Percentiles rank a stretch among this genome's conserved stretches.
Evolutionary conservation across 495 filamentous ascomycete species (phyloP).

Genomic region (Pseudotulostoma volvatum): DNA sequence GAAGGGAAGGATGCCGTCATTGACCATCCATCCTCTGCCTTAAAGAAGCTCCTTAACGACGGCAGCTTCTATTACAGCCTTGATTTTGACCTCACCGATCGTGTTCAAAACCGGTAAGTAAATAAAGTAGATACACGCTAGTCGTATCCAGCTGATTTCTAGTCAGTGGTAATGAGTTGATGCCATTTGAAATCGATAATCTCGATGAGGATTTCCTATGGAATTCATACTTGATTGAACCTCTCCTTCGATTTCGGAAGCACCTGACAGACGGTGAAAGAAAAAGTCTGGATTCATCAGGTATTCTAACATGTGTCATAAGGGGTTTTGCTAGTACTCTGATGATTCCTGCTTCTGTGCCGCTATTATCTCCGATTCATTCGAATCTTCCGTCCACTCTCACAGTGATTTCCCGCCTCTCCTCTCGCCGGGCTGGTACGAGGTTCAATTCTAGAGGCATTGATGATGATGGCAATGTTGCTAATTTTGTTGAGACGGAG

Average conservation of each 20-base stretch:
- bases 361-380: conserved; percentile 25
- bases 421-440: conserved; percentile 82
- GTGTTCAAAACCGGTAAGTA: conserved; percentile 73
- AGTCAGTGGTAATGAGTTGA: conserved; percentile 26
- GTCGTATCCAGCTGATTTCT: conserved; percentile 25
- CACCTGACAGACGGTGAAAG: conserved; percentile 58
- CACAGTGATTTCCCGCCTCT: conserved; percentile 81
- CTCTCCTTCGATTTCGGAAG: conserved; percentile 74
- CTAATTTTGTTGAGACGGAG: conserved; percentile 73
- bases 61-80: conserved; percentile 98
- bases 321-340: conserved; percentile 78
- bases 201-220: conserved; percentile 84
- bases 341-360: conserved; percentile 53
- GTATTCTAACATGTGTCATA: conserved; percentile 85
- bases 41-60: conserved; percentile 82
- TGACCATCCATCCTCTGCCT: conserved; percentile 75
- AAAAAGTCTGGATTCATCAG: conserved; percentile 58
- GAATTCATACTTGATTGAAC: conserved; percentile 96
- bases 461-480: conserved; percentile 92
- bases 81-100: conserved; percentile 89
- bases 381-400: conserved; percentile 66
- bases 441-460: conserved; percentile 93
- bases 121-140: conserved; percentile 1
- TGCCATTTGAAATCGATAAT: conserved; percentile 62
- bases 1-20: conserved; percentile 46